phyloP scores from a whole-genome alignment of 768 basidiomycete genomes.

The Macrocybe gigantea region DNA sequence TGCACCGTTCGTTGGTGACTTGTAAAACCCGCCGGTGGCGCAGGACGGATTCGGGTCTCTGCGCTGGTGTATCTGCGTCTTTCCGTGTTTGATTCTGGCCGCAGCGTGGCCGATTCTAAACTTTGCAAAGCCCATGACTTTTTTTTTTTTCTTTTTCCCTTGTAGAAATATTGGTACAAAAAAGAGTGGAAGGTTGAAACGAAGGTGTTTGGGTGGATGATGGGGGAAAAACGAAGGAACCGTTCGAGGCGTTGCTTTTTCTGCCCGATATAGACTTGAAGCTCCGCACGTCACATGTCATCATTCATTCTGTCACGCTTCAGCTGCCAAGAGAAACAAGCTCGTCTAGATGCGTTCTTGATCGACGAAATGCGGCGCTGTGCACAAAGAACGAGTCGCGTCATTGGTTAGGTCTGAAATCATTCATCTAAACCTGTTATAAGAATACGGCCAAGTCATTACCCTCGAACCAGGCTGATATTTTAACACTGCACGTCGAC shows the following conservation, averaged over 20 bases:
- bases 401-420: too few species aligned
- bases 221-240: background rate
- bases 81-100: background rate
- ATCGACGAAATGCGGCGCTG: too few species aligned
- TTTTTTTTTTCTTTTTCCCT: too few species aligned
- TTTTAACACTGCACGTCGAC: too few species aligned
- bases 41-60: constrained; percentile 32
- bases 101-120: constrained; percentile 1
- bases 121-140: background rate
- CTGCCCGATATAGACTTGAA: constrained; percentile 6
- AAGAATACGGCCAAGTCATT: too few species aligned
- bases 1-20: constrained; percentile 41
- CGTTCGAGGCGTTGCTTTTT: background rate
- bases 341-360: too few species aligned
- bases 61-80: background rate
- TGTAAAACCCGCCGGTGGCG: constrained; percentile 56
- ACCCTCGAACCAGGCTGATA: too few species aligned
- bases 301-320: too few species aligned
- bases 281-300: too few species aligned
- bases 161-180: background rate
- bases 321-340: too few species aligned
- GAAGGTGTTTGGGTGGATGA: constrained; percentile 1
- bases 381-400: too few species aligned
- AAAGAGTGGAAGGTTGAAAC: constrained; percentile 1
- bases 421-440: too few species aligned